phyloP scores from a whole-genome alignment of 2,329 filamentous ascomycete species.

The Venturia pyrina region DNA sequence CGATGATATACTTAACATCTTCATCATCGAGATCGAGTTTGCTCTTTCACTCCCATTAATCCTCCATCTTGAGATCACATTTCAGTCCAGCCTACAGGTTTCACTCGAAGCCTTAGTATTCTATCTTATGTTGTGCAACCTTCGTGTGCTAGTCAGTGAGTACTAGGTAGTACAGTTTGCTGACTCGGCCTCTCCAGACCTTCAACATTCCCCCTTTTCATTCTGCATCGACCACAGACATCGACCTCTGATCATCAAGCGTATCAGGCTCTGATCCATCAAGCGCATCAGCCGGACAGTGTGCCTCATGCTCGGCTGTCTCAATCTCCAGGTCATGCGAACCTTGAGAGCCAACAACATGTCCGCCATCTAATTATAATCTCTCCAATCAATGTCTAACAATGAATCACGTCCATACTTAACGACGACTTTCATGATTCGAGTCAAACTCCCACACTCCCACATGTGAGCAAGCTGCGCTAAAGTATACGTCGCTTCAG shows the following conservation, averaged over 20 bases:
- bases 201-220: not conserved
- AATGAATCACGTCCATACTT: not conserved
- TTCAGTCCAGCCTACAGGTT: not conserved
- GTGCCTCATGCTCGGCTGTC: not conserved
- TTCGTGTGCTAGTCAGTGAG: no score
- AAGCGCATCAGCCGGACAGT: not conserved
- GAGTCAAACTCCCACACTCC: not conserved
- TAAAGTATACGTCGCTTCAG: not conserved
- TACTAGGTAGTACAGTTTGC: no score
- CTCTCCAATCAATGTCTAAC: constrained; percentile 2
- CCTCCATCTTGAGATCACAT: no score
- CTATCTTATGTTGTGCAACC: not conserved
- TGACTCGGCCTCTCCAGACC: not conserved
- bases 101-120: not conserved
- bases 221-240: not conserved
- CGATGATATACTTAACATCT: no score
- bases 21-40: no score
- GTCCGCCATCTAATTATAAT: not conserved
- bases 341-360: not conserved
- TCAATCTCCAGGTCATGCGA: not conserved
- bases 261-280: not conserved
- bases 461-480: not conserved
- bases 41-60: no score
- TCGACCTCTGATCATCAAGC: no score
- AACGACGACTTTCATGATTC: not conserved